These are phyloP conservation scores for Cylindrodendrum hubeiense DNA, from an alignment of 2,329 filamentous ascomycete species.

Conservation along the genomic window DNA sequence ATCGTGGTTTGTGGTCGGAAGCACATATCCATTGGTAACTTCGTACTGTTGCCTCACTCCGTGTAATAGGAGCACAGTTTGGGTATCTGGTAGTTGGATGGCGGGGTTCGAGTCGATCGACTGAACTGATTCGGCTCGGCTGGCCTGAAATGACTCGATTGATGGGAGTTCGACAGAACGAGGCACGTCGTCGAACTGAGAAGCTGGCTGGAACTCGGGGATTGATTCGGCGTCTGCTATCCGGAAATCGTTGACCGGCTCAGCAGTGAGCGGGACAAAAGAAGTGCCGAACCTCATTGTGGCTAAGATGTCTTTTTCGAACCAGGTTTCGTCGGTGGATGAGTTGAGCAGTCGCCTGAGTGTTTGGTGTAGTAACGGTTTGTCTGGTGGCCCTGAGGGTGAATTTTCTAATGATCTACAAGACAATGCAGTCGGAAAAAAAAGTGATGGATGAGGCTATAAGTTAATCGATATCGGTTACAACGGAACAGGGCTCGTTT, in stretches of 20 bases:
- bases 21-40: constrained; percentile 55
- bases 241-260: constrained; percentile 20
- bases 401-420: background rate
- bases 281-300: constrained; percentile 30
- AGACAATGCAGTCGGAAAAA: background rate
- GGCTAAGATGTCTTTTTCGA: background rate
- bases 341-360: background rate
- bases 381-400: background rate
- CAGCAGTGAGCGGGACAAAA: constrained; percentile 33
- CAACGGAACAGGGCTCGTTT: constrained; percentile 22
- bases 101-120: constrained; percentile 9
- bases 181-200: constrained; percentile 10
- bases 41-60: constrained; percentile 63
- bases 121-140: constrained; percentile 18
- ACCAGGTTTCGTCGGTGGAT: background rate
- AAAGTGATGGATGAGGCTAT: constrained; percentile 12
- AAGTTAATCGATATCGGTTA: constrained; percentile 6
- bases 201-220: constrained; percentile 14
- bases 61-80: constrained; percentile 64
- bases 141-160: background rate
- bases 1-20: constrained; percentile 54
- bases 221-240: constrained; percentile 16
- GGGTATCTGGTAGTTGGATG: constrained; percentile 43
- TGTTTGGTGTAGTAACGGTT: background rate
- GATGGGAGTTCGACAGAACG: constrained; percentile 5